Percentiles rank a stretch among this genome's conserved stretches.
phyloP scores from a whole-genome alignment of 1,284 basidiomycete genomes.

The Rhodotorula sp. region DNA sequence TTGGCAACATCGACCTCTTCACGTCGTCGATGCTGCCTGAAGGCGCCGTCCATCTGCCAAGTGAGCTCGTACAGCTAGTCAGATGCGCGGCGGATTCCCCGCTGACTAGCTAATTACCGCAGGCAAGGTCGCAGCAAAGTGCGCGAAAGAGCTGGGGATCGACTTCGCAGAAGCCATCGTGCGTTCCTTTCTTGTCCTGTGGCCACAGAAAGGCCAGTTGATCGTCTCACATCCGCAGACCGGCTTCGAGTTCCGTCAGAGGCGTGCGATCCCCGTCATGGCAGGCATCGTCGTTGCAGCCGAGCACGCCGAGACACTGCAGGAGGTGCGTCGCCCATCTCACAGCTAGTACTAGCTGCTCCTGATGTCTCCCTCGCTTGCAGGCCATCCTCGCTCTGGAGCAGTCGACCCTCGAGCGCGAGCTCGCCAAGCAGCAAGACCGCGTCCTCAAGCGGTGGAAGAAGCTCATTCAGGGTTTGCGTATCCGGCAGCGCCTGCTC shows the following conservation, averaged over 20 bases:
- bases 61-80: slow-evolving; percentile 58
- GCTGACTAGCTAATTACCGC: slow-evolving; percentile 14
- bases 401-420: slow-evolving; percentile 72
- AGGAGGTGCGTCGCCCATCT: slow-evolving; percentile 61
- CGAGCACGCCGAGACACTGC: slow-evolving; percentile 71
- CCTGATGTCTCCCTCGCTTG: too few relatives aligned
- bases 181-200: slow-evolving; percentile 46
- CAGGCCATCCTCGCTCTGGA: slow-evolving; percentile 50
- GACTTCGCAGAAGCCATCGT: slow-evolving; percentile 92
- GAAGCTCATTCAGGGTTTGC: slow-evolving; percentile 79
- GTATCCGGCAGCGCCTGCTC: slow-evolving; percentile 67
- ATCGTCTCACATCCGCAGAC: slow-evolving; percentile 55
- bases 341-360: too few relatives aligned
- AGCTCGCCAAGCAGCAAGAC: slow-evolving; percentile 71
- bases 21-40: slow-evolving; percentile 89
- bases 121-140: slow-evolving; percentile 86
- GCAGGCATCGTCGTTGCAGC: slow-evolving; percentile 82
- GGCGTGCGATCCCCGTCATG: slow-evolving; percentile 77
- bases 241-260: slow-evolving; percentile 93
- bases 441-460: slow-evolving; percentile 84
- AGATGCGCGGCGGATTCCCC: too few relatives aligned
- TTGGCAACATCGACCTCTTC: slow-evolving; percentile 96
- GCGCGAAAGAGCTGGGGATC: slow-evolving; percentile 80
- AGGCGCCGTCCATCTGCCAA: slow-evolving; percentile 83
- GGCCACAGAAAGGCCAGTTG: slow-evolving; percentile 9